These are phyloP conservation scores for Aspergillus carbonarius DNA, from an alignment of 2,329 filamentous ascomycete species.

Conservation along the genomic window DNA sequence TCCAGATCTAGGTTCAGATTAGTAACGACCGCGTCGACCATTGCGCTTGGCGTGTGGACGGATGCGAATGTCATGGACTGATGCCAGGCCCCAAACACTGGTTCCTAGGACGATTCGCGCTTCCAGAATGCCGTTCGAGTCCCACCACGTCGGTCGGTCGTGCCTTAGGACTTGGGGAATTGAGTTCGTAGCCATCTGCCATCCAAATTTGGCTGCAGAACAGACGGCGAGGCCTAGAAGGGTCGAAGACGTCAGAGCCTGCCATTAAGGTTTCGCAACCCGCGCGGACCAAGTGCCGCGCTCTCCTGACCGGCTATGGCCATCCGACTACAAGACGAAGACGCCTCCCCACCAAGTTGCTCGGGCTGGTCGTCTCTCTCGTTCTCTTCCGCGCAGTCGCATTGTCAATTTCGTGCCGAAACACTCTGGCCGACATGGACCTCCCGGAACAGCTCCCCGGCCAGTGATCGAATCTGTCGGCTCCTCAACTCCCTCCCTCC, in stretches of 20 bases:
- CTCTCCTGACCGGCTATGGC: background rate
- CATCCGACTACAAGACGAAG: background rate
- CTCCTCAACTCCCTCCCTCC: background rate
- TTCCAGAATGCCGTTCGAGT: background rate
- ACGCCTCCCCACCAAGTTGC: background rate
- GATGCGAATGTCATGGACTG: background rate
- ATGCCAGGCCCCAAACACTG: background rate
- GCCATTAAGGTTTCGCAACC: background rate
- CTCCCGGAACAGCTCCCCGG: background rate
- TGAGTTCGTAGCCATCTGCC: background rate
- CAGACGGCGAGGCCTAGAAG: background rate
- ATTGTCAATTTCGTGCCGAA: background rate
- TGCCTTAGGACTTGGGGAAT: background rate
- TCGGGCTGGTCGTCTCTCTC: background rate
- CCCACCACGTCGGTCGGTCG: background rate
- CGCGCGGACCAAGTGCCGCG: background rate
- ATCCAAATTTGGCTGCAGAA: background rate
- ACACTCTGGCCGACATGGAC: background rate
- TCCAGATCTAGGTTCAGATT: background rate
- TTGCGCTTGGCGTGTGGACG: background rate
- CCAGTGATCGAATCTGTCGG: background rate
- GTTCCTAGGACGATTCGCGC: background rate
- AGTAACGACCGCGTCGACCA: background rate
- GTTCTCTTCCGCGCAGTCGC: background rate
- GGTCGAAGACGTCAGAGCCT: background rate